These are phyloP conservation scores for Cudoniella acicularis DNA, from an alignment of 495 filamentous ascomycete species.

Conservation along the genomic window DNA sequence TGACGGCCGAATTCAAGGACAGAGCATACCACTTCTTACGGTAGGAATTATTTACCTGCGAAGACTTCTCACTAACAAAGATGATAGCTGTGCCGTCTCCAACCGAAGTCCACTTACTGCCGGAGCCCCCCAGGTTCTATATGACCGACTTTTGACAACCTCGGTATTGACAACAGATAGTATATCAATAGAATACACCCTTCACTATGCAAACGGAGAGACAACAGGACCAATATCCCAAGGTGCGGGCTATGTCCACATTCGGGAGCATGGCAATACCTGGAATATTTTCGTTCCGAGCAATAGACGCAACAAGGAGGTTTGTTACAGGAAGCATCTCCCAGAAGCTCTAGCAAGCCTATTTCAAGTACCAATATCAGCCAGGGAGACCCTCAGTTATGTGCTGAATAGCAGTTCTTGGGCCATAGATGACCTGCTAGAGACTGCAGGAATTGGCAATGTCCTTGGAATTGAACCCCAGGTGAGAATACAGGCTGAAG, in stretches of 20 bases:
- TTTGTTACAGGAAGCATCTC: slow-evolving; percentile 32
- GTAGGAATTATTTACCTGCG: too few relatives aligned
- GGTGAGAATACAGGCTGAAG: slow-evolving; percentile 1
- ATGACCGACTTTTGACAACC: slow-evolving; percentile 25
- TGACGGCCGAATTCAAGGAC: slow-evolving; percentile 25
- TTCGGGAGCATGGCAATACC: slow-evolving; percentile 24
- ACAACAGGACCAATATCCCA: slow-evolving; percentile 16
- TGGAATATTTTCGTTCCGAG: slow-evolving; percentile 37
- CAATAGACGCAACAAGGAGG: slow-evolving; percentile 28
- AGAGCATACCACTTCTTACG: slow-evolving; percentile 38
- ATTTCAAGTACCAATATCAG: slow-evolving; percentile 34
- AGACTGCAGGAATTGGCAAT: slow-evolving; percentile 5
- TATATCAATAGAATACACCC: slow-evolving; percentile 28
- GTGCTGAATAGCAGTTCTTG: slow-evolving; percentile 13
- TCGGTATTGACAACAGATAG: slow-evolving; percentile 28
- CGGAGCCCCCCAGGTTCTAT: slow-evolving; percentile 22
- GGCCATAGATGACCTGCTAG: slow-evolving; percentile 21
- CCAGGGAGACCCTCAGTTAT: slow-evolving; percentile 19
- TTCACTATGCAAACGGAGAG: slow-evolving; percentile 26
- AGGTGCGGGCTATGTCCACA: slow-evolving; percentile 27
- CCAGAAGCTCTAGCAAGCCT: slow-evolving; percentile 26
- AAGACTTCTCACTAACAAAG: too few relatives aligned
- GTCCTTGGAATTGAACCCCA: slow-evolving; percentile 9
- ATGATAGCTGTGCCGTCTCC: slow-evolving; percentile 21
- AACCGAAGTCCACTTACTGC: slow-evolving; percentile 32